Evolutionary conservation across 257 asterid species (phyloP), one percentile per base, ranked within the genome.

Genomic region (Solanum pinnatisectum): DNA sequence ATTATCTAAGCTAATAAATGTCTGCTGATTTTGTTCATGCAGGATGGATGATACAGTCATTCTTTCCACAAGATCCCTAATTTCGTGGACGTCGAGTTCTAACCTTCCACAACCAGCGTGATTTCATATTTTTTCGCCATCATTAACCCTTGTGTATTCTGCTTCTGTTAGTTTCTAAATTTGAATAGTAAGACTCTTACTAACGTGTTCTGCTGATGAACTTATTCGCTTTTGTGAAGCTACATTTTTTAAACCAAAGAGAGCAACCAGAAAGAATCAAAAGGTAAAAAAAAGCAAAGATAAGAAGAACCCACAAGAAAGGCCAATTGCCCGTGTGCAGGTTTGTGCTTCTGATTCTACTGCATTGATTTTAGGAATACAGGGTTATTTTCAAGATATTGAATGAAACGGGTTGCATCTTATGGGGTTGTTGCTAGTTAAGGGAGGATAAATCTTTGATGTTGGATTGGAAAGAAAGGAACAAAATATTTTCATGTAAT

Each of bases 51-150:
- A 91, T 95, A 33, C 98, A 96, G 88, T 93, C 99, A 7, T 93
- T 96, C 73, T 96, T 96, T 88, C 98, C 98, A 11, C 99, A 96
- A 95, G 94, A 92, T 89, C 99, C 99, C 40, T 82, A 95, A 83
- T 95, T 95, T 83, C 94, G 90, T 73, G 99, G 99, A 59, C 96
- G 98, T 89, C 91, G 98, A 92, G 98, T 95, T 87, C 98, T 94
- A 87, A 95, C 98, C 40, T 97, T 97, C 67, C 99, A 96, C 93
- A 96, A 97, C 89, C 99, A 97, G 87, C 98, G 99, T 83, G 99
- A 96, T 88, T 97, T 94, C 86, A 92, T 97, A 88, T 97, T 97
- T 91, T 95, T 97, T 94, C 98, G 98, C 63, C 98, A 96, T 91
- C 98, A 60, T 87, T 60, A 70, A 44, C 67, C 46, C 88, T 32